Evolutionary conservation across 2,329 filamentous ascomycete genomes (phyloP).

Genomic region (Penicillium sp.): DNA sequence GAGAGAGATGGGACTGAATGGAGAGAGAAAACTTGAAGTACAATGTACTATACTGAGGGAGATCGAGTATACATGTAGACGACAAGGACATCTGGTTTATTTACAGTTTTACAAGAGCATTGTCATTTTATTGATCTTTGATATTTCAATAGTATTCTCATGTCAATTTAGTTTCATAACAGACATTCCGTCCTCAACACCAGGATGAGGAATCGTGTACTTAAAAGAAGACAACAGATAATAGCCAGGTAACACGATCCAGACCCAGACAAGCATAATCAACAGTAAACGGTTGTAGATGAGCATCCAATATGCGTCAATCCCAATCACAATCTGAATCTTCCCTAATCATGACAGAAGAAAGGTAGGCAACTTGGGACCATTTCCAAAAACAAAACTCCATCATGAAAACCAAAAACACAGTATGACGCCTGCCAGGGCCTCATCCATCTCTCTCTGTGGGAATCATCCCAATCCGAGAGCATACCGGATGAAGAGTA

Average conservation of each 20-base stretch:
- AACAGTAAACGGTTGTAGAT: background rate
- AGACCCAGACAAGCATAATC: conserved; percentile 6
- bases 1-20: background rate
- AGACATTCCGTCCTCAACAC: conserved; percentile 18
- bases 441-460: background rate
- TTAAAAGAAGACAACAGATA: conserved; percentile 6
- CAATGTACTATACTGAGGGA: background rate
- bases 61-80: background rate
- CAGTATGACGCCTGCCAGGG: conserved; percentile 3
- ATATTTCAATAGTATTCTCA: conserved; percentile 7
- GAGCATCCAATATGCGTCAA: background rate
- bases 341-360: background rate
- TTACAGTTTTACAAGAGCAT: background rate
- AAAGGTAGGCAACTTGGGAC: background rate
- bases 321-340: conserved; percentile 9
- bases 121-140: background rate
- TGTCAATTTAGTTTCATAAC: conserved; percentile 16
- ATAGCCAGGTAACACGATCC: conserved; percentile 7
- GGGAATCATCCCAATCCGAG: background rate
- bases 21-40: background rate
- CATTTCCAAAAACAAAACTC: conserved; percentile 3
- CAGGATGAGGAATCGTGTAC: conserved; percentile 15
- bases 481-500: background rate
- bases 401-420: conserved; percentile 12
- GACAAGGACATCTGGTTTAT: background rate